phyloP scores from a whole-genome alignment of 148 eudicot species.

The Simmondsia chinensis region DNA sequence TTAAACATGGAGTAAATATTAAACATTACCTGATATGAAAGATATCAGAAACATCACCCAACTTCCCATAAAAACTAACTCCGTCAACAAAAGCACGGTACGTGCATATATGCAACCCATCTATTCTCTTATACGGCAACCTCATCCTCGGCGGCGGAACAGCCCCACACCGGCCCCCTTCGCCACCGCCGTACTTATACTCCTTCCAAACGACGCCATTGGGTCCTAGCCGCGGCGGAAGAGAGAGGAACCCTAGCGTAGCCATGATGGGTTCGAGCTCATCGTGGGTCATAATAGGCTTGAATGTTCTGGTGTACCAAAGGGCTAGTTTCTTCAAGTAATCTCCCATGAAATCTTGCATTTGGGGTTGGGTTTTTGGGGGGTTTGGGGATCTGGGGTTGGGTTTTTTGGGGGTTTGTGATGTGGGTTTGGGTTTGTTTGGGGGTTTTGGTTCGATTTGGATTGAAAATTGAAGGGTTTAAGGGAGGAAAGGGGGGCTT shows the following conservation, averaged over 20 bases:
- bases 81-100: constrained; percentile 51
- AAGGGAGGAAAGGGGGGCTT: too few species aligned
- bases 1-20: neutral
- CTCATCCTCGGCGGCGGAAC: constrained; percentile 18
- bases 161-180: neutral
- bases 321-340: constrained; percentile 33
- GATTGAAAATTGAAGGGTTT: too few species aligned
- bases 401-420: too few species aligned
- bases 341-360: constrained; percentile 18
- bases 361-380: too few species aligned
- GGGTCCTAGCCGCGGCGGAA: constrained; percentile 3
- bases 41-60: constrained; percentile 27
- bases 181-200: constrained; percentile 17
- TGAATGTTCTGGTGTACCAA: constrained; percentile 43
- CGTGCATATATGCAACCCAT: constrained; percentile 43
- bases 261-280: constrained; percentile 50
- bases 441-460: too few species aligned
- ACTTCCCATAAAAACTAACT: constrained; percentile 25
- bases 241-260: constrained; percentile 30
- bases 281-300: constrained; percentile 42
- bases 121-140: constrained; percentile 41
- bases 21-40: constrained; percentile 44
- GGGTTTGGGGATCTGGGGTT: too few species aligned
- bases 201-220: constrained; percentile 38
- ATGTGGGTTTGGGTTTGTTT: too few species aligned